Percentiles rank a stretch among this genome's conserved stretches.
phyloP scores from a whole-genome alignment of 2,329 filamentous ascomycete genomes.

The Monilinia fructicola region DNA sequence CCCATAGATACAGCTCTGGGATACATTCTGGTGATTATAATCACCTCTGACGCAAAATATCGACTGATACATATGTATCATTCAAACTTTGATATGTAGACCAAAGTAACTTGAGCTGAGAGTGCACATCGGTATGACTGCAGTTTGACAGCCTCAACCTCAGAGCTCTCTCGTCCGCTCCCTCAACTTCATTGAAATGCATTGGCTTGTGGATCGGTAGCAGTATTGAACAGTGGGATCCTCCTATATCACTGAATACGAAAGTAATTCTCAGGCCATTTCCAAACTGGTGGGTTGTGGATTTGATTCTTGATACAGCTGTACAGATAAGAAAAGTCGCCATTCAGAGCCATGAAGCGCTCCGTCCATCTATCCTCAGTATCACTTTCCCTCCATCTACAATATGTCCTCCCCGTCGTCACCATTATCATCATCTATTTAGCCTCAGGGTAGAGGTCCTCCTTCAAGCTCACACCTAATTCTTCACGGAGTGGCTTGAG shows the following conservation, averaged over 20 bases:
- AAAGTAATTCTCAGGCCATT: slow-evolving; percentile 10
- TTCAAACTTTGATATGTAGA: neutral
- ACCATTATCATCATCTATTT: slow-evolving; percentile 33
- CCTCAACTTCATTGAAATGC: no score
- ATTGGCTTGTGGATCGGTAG: no score
- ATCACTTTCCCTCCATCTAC: slow-evolving; percentile 33
- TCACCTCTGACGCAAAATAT: neutral
- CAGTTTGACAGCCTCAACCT: neutral
- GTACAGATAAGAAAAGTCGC: slow-evolving; percentile 38
- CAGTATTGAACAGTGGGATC: neutral
- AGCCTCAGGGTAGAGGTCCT: slow-evolving; percentile 78
- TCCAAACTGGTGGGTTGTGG: slow-evolving; percentile 30
- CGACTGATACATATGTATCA: neutral
- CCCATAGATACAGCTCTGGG: neutral
- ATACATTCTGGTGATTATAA: neutral
- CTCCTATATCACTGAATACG: slow-evolving; percentile 15
- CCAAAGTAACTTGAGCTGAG: neutral
- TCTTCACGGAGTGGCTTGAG: slow-evolving; percentile 92
- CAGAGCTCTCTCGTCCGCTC: neutral
- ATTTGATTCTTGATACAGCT: slow-evolving; percentile 42
- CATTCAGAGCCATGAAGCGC: slow-evolving; percentile 31
- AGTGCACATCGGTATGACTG: neutral
- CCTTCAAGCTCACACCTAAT: slow-evolving; percentile 86
- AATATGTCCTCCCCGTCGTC: slow-evolving; percentile 26
- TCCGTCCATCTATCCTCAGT: slow-evolving; percentile 29